These are phyloP conservation scores for Rhizopogon sp. DNA, from an alignment of 768 basidiomycete genomes.

Conservation along the genomic window DNA sequence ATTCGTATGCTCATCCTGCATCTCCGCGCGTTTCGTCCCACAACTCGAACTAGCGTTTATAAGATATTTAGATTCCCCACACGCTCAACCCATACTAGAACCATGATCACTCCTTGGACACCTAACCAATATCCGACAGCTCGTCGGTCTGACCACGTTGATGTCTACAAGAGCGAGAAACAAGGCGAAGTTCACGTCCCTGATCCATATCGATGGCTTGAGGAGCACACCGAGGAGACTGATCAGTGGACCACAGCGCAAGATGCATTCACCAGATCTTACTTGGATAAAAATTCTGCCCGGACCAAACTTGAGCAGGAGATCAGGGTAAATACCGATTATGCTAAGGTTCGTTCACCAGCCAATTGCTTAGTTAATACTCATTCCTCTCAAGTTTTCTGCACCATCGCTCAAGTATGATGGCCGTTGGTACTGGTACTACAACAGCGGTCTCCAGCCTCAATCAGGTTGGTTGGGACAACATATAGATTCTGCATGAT, in stretches of 20 bases:
- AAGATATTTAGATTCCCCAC: constrained; percentile 17
- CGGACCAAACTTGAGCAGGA: constrained; percentile 51
- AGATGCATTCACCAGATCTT: constrained; percentile 49
- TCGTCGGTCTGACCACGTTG: constrained; percentile 61
- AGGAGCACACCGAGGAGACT: constrained; percentile 57
- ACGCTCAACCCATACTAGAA: constrained; percentile 7
- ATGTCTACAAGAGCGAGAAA: constrained; percentile 61
- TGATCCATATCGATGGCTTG: constrained; percentile 77
- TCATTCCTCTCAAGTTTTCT: constrained; percentile 44
- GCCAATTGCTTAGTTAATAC: constrained; percentile 1
- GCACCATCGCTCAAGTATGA: constrained; percentile 59
- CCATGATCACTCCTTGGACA: constrained; percentile 42
- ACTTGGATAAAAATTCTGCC: constrained; percentile 62
- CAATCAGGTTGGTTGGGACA: constrained; percentile 39
- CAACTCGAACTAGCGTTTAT: constrained; percentile 13
- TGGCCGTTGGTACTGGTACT: constrained; percentile 75
- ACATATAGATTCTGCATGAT: neutral
- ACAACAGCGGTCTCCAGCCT: constrained; percentile 73
- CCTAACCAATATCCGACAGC: constrained; percentile 59
- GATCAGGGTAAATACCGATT: constrained; percentile 52
- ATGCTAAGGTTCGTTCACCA: constrained; percentile 34
- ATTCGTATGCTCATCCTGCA: constrained; percentile 9
- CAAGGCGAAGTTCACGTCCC: constrained; percentile 57
- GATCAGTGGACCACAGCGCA: constrained; percentile 61
- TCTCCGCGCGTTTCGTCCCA: constrained; percentile 13